A percentile compares a stretch with the other conserved stretches of the same genome.
phyloP scores from a whole-genome alignment of 208 protist genomes.

The Trypanosoma scelopori region DNA sequence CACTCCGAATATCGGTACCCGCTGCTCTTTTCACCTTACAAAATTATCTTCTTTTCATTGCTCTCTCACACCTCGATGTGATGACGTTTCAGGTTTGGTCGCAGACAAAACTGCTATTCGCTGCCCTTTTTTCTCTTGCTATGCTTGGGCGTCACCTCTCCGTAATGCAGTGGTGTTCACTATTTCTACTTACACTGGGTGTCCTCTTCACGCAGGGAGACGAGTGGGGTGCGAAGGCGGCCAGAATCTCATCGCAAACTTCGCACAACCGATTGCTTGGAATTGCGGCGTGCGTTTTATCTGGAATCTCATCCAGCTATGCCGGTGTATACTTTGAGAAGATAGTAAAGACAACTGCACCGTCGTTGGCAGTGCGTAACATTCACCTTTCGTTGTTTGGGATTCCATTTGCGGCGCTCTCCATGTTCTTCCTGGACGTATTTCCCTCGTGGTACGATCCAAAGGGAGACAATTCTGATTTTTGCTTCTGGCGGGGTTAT shows the following conservation, averaged over 20 bases:
- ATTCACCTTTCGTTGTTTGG: conserved; percentile 81
- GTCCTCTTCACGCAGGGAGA: conserved; percentile 57
- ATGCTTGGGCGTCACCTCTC: conserved; percentile 57
- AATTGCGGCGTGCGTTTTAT: conserved; percentile 53
- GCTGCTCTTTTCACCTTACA: conserved; percentile 74
- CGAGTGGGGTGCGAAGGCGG: background rate
- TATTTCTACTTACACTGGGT: conserved; percentile 57
- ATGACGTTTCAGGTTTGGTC: conserved; percentile 79
- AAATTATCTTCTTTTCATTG: conserved; percentile 73
- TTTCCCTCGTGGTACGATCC: conserved; percentile 36
- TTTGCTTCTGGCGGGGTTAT: conserved; percentile 71
- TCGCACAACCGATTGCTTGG: conserved; percentile 38
- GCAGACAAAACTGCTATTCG: conserved; percentile 71
- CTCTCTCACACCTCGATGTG: conserved; percentile 68
- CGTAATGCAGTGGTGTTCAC: conserved; percentile 62
- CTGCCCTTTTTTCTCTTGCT: conserved; percentile 71
- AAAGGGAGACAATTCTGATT: conserved; percentile 30
- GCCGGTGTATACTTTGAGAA: conserved; percentile 86
- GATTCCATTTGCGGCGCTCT: conserved; percentile 58
- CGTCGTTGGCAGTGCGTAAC: conserved; percentile 74
- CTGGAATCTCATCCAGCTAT: conserved; percentile 72
- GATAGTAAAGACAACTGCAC: conserved; percentile 68
- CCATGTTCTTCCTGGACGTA: conserved; percentile 66
- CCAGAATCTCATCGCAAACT: background rate
- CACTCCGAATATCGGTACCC: conserved; percentile 56